Evolutionary conservation across 1,139 yeast genomes (phyloP).

Genomic region (Hansenula sp.): DNA sequence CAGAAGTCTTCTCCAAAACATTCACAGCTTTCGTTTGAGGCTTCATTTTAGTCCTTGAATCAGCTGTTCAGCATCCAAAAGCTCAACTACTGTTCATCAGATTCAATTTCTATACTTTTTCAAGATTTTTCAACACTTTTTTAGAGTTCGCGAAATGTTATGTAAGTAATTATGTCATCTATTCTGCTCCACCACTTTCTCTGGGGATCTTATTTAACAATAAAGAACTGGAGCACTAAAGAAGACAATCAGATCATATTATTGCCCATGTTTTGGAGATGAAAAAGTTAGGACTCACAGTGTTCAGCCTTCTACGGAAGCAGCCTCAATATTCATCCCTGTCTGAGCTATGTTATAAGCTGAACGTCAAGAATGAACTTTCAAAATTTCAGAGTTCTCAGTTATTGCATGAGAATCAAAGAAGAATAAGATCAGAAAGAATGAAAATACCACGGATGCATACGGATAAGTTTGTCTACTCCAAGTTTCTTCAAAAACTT

Average conservation of each 20-base stretch:
- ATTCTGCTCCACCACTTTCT: neutral
- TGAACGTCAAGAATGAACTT: neutral
- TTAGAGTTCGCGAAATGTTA: neutral
- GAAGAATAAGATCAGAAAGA: conserved; percentile 7
- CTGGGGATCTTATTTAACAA: no score
- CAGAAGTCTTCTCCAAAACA: conserved; percentile 75
- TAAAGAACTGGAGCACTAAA: no score
- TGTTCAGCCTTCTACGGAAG: neutral
- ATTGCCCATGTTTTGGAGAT: neutral
- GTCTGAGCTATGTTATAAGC: neutral
- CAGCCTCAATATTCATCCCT: neutral
- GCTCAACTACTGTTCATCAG: no score
- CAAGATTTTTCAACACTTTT: neutral
- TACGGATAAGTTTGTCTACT: conserved; percentile 18
- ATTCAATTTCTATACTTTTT: neutral
- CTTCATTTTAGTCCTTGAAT: conserved; percentile 12
- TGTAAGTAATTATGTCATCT: neutral
- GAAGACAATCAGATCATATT: no score
- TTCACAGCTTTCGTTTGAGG: conserved; percentile 22
- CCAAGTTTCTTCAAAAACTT: conserved; percentile 31
- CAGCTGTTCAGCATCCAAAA: neutral
- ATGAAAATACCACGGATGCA: conserved; percentile 6
- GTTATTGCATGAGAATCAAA: conserved; percentile 2
- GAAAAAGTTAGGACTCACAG: neutral
- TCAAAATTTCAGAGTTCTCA: neutral